Base-by-base conservation (phyloP, 352 stramenopile species). In the Globisporangium cylindrosporum region DNA sequence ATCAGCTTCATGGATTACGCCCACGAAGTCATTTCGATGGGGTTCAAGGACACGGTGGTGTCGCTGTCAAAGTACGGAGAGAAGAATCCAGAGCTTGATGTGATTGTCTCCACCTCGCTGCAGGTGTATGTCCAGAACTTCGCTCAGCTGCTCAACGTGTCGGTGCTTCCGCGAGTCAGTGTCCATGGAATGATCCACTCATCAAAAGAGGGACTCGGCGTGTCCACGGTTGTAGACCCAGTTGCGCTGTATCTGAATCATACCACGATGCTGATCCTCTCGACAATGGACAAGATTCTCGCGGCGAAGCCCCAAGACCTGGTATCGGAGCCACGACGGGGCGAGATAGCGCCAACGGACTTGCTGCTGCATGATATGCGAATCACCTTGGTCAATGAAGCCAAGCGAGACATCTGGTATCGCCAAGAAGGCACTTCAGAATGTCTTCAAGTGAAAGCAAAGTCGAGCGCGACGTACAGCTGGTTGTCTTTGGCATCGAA, bases 111-210 rank as follows among this genome's bases (percentile, higher is more conserved):
- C 18, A 81, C 83, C 22, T 70, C 69, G 6, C 15, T 91, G 18
- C 80, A 91, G 72, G 72, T 90, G 10, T 81, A 81, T 24, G 70
- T 90, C 58, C 82, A 94, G 46, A 94, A 92, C 56, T 82, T 94
- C 64, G 77, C 74, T 32, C 86, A 94, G 61, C 66, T 94, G 12
- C 62, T 92, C 51, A 91, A 81, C 32, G 78, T 91, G 10, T 86
- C 84, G 3, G 78, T 94, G 43, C 66, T 94, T 20, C 81, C 83
- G 24, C 76, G 69, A 14, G 80, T 88, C 34, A 73, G 67, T 6
- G 63, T 92, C 38, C 73, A 90, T 27, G 73, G 62, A 14, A 79
- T 86, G 63, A 54, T 83, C 68, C 71, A 77, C 18, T 67, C 68
- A 24, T 73, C 73, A 22, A 38, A 62, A 12, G 71, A 65, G 12